Base-by-base conservation (phyloP, 208 protist species). In the Novymonas esmeraldas region DNA sequence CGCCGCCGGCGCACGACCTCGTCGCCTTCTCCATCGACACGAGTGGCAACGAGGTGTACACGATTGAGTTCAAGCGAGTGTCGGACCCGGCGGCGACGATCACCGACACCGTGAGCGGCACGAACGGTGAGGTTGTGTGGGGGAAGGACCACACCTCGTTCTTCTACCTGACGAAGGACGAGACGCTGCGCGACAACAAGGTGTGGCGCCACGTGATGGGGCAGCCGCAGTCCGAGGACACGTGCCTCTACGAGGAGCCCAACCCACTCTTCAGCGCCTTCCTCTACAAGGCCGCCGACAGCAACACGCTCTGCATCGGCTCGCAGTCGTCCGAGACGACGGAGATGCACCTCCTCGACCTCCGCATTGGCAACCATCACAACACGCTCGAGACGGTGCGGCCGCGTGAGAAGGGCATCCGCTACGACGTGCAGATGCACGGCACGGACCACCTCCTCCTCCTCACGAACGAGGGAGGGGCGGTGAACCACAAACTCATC, bases 141-240 rank as follows among this genome's bases (percentile, higher is more conserved):
- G 83, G 78, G 28, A 49, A 60, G 14, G 76, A 87, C 66, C 79
- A 63, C 29, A 78, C 66, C 28, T 78, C 72, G 59, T 89, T 96
- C 73, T 96, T 94, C 70, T 96, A 96, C 73, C 70, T 79, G 33
- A 92, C 87, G 6, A 90, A 90, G 70, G 91, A 96, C 54, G 86
- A 80, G 6, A 64, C 86, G 24, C 73, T 90, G 61, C 86, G 91
- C 33, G 81, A 89, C 48, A 63, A 95, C 74, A 89, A 94, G 70
- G 79, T 96, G 36, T 96, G 91, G 91, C 82, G 88, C 38, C 91
- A 95, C 78, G 60, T 93, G 2, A 77, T 96, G 38, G 89, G 87
- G 11, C 75, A 81, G 58, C 78, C 76, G 54, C 82, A 90, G 76
- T 83, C 79, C 28, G 59, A 67, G 4, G 91, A 96, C 70, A 83